Base-by-base conservation (phyloP, 257 asterid genomes). In the Cruciata laevipes region DNA sequence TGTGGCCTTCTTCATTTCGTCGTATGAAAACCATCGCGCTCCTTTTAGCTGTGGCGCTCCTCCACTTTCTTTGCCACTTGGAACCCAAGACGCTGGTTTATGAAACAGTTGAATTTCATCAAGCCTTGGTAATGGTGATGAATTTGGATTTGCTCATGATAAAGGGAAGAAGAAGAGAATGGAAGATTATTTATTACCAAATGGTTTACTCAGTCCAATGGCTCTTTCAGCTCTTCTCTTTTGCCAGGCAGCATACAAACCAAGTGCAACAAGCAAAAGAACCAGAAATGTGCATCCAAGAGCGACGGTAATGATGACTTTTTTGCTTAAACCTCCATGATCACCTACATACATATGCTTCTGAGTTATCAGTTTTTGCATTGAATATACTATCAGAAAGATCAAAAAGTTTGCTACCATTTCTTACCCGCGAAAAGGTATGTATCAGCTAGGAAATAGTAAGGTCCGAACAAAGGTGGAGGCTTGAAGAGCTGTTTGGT, bases 1-100 rank as follows among this genome's bases (percentile, higher is more conserved):
- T 11, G 96, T 85, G 80, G 86, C 81, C 84, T 84, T 90, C 83
- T 87, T 94, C 70, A 94, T 89, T 79, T 94, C 99, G 20, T 90
- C 99, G 20, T 81, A 90, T 24, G 97, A 88, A 81, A 94, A 94
- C 95, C 95, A 88, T 76, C 96, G 82, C 0, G 97, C 92, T 35
- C 99, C 99, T 85, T 90, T 90, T 58, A 94, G 85, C 74, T 94
- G 97, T 10, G 99, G 99, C 23, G 95, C 97, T 13, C 96, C 89
- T 71, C 96, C 96, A 55, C 97, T 93, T 79, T 92, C 96, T 21
- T 81, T 79, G 5, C 91, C 87, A 47, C 91, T 87, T 5, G 97
- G 88, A 64, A 83, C 92, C 99, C 99, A 94, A 8, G 95, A 88
- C 59, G 87, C 99, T 94, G 72, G 30, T 44, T 32, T 37, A 23